A percentile compares a stretch with the other conserved stretches of the same genome.
These are phyloP conservation scores for Fragaria iinumae DNA, from an alignment of 306 rosid genomes.

Conservation along the genomic window DNA sequence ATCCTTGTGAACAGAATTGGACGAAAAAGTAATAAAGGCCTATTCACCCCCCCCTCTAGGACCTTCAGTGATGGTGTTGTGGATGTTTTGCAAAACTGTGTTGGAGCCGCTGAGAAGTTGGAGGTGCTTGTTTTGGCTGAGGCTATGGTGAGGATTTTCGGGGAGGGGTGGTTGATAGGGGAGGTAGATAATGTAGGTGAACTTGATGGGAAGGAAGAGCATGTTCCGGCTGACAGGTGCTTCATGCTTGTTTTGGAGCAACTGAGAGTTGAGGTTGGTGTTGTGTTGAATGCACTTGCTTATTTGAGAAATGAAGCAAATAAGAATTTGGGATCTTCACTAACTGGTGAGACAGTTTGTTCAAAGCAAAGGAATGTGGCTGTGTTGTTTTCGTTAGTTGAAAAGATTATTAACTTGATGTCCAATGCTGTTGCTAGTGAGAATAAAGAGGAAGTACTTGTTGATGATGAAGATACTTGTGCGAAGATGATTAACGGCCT, in stretches of 20 bases:
- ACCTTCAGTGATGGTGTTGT: too few relatives aligned
- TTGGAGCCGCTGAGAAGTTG: too few relatives aligned
- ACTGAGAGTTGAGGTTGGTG: slow-evolving; percentile 88
- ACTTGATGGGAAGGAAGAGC: slow-evolving; percentile 36
- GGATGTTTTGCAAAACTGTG: too few relatives aligned
- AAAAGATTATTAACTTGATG: slow-evolving; percentile 70
- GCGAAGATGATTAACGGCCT: slow-evolving; percentile 62
- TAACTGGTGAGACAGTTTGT: slow-evolving; percentile 48
- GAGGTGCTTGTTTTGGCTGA: too few relatives aligned
- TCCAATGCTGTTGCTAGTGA: too few relatives aligned
- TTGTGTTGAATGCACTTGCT: slow-evolving; percentile 78
- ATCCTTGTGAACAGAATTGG: too few relatives aligned
- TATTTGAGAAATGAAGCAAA: slow-evolving; percentile 75
- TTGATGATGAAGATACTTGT: slow-evolving; percentile 50
- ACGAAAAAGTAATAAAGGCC: too few relatives aligned
- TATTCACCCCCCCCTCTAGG: too few relatives aligned
- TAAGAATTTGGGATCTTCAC: slow-evolving; percentile 38
- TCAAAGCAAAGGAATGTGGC: slow-evolving; percentile 66
- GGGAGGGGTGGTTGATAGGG: too few relatives aligned
- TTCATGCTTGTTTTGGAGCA: slow-evolving; percentile 88
- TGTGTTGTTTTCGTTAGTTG: slow-evolving; percentile 73
- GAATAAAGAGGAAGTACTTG: slow-evolving; percentile 52
- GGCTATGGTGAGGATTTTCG: too few relatives aligned
- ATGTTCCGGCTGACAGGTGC: slow-evolving; percentile 76
- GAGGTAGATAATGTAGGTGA: slow-evolving; percentile 21